A percentile compares a stretch with the other conserved stretches of the same genome.
Conservation (phyloP, 2,329 filamentous ascomycete genomes). For the Pezicula rhizophila region DNA sequence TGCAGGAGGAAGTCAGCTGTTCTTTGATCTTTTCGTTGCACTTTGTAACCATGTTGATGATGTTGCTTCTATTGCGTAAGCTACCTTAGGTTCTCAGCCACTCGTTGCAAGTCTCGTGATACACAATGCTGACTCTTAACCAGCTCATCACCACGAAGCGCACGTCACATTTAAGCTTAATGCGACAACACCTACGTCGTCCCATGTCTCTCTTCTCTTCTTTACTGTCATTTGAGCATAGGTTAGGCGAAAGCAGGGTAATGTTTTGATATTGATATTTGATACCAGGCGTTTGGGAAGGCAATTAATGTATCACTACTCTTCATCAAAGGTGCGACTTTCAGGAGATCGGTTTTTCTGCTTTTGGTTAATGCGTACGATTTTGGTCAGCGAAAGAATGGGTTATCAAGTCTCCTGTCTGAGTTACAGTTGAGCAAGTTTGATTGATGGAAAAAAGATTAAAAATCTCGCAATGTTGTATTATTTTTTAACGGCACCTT, state of each 20-base stretch:
- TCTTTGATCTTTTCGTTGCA: slow-evolving; percentile 91
- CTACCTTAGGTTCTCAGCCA: slow-evolving; percentile 9
- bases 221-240: background rate
- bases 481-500: too few relatives aligned
- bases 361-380: background rate
- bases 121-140: background rate
- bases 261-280: slow-evolving; percentile 2
- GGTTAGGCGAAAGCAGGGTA: background rate
- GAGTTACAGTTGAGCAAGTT: too few relatives aligned
- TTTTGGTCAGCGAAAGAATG: too few relatives aligned
- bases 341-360: background rate
- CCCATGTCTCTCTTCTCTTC: slow-evolving; percentile 7
- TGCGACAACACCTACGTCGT: background rate
- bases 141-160: slow-evolving; percentile 9
- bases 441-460: too few relatives aligned
- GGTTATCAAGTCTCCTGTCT: too few relatives aligned
- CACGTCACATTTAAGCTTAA: slow-evolving; percentile 1
- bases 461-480: too few relatives aligned
- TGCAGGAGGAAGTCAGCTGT: slow-evolving; percentile 72
- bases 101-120: background rate
- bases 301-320: slow-evolving; percentile 20
- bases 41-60: slow-evolving; percentile 86
- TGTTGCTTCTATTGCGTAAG: slow-evolving; percentile 51
- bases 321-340: slow-evolving; percentile 6
- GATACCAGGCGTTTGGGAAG: slow-evolving; percentile 22